Percentiles rank a stretch among this genome's conserved stretches.
Conservation (phyloP, 1,139 yeast species). For the Magnusiomyces paraingens region DNA sequence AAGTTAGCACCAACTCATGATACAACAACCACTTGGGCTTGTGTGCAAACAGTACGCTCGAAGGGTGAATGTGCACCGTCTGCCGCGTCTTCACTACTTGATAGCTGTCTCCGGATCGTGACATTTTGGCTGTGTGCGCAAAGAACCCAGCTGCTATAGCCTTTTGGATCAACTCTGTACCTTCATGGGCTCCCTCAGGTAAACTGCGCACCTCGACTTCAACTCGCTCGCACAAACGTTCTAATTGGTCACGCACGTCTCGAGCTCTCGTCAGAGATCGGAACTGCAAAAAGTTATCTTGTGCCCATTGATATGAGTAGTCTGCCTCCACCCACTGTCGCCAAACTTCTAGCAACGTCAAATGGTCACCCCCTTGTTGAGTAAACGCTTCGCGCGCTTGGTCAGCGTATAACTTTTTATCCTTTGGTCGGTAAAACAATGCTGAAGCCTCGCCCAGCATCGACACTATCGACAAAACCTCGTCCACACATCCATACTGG, state of each 20-base stretch:
- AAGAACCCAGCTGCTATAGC: conserved; percentile 79
- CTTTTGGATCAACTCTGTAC: conserved; percentile 44
- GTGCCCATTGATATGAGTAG: conserved; percentile 77
- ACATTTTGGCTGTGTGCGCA: conserved; percentile 65
- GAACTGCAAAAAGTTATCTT: conserved; percentile 73
- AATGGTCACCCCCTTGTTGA: conserved; percentile 67
- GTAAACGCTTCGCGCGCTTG: conserved; percentile 50
- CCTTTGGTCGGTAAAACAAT: conserved; percentile 68
- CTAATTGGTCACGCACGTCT: conserved; percentile 68
- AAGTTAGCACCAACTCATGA: conserved; percentile 79
- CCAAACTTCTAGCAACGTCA: conserved; percentile 68
- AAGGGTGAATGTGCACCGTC: conserved; percentile 76
- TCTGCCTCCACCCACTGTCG: conserved; percentile 68
- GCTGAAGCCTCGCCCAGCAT: conserved; percentile 79
- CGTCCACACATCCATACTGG: conserved; percentile 52
- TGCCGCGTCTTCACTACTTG: conserved; percentile 55
- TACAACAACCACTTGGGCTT: conserved; percentile 68
- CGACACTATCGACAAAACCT: conserved; percentile 64
- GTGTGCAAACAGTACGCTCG: conserved; percentile 53
- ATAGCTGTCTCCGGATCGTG: conserved; percentile 67
- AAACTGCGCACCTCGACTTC: conserved; percentile 39
- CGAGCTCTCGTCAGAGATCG: conserved; percentile 64
- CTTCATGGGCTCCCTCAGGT: conserved; percentile 21
- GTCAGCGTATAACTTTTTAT: conserved; percentile 60
- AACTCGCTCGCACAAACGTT: conserved; percentile 52